Percentiles rank a stretch among this genome's conserved stretches.
These are phyloP conservation scores for Talaromyces liani DNA, from an alignment of 495 filamentous ascomycete species.

Conservation along the genomic window DNA sequence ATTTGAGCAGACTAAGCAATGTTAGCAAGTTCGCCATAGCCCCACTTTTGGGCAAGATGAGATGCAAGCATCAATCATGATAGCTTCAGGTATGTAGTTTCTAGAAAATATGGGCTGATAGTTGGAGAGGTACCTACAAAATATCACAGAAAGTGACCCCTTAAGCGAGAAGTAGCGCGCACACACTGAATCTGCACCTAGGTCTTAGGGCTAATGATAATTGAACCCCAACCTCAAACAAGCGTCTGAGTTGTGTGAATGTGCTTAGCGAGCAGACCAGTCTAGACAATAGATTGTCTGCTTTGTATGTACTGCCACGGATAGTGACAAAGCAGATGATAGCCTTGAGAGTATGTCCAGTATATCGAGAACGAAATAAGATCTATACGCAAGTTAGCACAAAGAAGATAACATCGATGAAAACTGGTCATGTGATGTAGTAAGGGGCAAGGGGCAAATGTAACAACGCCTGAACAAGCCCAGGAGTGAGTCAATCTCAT, in stretches of 20 bases:
- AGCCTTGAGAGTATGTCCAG: background rate
- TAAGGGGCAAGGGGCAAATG: background rate
- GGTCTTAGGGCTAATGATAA: background rate
- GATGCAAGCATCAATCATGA: background rate
- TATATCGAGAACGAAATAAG: background rate
- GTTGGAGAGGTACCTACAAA: background rate
- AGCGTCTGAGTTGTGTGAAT: background rate
- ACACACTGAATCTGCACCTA: background rate
- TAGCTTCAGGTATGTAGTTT: background rate
- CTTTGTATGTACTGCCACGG: background rate
- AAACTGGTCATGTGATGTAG: background rate
- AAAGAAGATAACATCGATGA: background rate
- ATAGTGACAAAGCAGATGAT: background rate
- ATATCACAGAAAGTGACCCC: background rate
- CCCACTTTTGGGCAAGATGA: background rate
- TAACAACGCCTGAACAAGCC: background rate
- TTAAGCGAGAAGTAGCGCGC: background rate
- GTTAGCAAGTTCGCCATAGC: background rate
- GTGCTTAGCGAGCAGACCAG: background rate
- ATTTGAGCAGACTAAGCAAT: background rate
- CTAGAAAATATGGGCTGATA: background rate
- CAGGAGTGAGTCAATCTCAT: background rate
- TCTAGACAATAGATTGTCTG: background rate
- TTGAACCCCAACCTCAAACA: background rate
- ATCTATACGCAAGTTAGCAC: background rate